Conservation (phyloP, 2,329 filamentous ascomycete species). For the Epichloe festucae region DNA sequence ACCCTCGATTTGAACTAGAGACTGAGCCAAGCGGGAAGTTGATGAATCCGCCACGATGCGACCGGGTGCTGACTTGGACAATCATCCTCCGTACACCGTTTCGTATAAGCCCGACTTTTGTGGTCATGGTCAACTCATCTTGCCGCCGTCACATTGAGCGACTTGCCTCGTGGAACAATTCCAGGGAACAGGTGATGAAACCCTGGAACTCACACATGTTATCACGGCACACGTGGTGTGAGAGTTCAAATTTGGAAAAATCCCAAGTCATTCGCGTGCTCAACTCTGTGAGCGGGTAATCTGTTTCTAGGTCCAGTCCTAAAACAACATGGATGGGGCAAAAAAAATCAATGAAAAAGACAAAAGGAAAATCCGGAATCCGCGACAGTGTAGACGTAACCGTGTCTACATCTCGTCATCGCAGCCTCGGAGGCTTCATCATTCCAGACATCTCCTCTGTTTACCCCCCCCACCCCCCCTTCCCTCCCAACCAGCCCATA, state of each 20-base stretch:
- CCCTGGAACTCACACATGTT: neutral
- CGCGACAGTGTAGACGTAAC: neutral
- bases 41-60: too few species aligned
- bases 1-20: too few species aligned
- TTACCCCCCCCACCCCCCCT: neutral
- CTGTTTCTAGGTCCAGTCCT: neutral
- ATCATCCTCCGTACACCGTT: too few species aligned
- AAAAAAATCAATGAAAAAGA: constrained; percentile 1
- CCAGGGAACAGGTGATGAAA: too few species aligned
- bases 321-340: neutral
- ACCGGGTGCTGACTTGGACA: too few species aligned
- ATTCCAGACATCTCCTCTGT: neutral
- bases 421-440: neutral
- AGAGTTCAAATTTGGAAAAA: neutral
- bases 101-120: too few species aligned
- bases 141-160: too few species aligned
- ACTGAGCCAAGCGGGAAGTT: too few species aligned
- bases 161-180: too few species aligned
- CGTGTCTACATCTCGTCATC: neutral
- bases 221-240: neutral
- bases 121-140: too few species aligned
- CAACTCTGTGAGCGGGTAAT: constrained; percentile 6
- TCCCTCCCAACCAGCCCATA: neutral
- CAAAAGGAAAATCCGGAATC: constrained; percentile 7
- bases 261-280: constrained; percentile 1